These are phyloP conservation scores for Magnaporthiopsis incrustans DNA, from an alignment of 2,329 filamentous ascomycete genomes.

Conservation along the genomic window DNA sequence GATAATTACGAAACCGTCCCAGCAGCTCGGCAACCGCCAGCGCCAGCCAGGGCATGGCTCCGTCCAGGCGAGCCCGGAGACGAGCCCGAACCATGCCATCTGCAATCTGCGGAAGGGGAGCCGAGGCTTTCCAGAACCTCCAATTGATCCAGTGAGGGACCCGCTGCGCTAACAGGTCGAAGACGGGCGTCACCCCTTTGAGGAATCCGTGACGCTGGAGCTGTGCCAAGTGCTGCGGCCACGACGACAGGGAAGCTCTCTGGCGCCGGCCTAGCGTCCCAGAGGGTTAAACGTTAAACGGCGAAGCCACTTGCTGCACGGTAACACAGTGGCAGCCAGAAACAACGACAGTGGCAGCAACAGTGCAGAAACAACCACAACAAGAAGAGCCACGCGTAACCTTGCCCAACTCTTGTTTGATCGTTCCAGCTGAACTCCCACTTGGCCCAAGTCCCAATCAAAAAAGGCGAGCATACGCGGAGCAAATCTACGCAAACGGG, in stretches of 20 bases:
- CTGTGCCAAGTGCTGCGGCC: too few species aligned
- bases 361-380: too few species aligned
- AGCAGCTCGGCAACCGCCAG: too few species aligned
- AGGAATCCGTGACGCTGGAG: background rate
- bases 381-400: background rate
- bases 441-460: background rate
- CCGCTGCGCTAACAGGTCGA: too few species aligned
- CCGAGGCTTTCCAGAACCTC: background rate
- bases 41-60: background rate
- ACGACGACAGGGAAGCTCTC: background rate
- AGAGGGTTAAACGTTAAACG: background rate
- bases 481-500: background rate
- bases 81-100: background rate
- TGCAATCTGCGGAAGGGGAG: background rate
- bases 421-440: background rate
- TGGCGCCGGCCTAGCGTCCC: background rate
- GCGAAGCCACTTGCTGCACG: background rate
- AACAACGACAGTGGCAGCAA: too few species aligned
- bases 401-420: background rate
- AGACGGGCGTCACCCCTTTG: background rate
- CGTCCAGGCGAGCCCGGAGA: background rate
- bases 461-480: background rate
- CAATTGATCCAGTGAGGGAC: background rate
- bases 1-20: background rate
- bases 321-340: background rate